Evolutionary conservation across 176 grass and related monocot species (phyloP).

Genomic region (Raddia distichophylla): DNA sequence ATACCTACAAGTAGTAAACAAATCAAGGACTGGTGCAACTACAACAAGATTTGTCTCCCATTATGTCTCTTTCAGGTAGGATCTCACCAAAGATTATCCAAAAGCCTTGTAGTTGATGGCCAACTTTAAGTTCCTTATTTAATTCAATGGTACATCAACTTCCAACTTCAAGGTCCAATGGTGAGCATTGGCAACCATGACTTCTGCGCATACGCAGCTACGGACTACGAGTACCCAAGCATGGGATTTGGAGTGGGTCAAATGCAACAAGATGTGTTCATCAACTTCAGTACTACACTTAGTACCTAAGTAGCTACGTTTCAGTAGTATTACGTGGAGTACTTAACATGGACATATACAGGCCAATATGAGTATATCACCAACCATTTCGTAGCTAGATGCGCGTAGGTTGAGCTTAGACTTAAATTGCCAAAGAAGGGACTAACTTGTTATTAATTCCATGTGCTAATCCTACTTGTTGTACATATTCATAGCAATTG

Average conservation of each 20-base stretch:
- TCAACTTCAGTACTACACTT: constrained; percentile 3
- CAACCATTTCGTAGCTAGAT: neutral
- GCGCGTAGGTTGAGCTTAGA: neutral
- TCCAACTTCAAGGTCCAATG: constrained; percentile 16
- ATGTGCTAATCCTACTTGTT: neutral
- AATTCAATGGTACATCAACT: neutral
- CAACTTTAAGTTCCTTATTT: constrained; percentile 20
- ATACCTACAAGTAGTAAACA: neutral
- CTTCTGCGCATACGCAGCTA: constrained; percentile 2
- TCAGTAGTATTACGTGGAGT: neutral
- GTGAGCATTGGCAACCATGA: neutral
- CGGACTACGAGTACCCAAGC: neutral
- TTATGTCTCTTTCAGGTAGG: constrained; percentile 20
- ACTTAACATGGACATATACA: neutral
- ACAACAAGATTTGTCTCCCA: neutral
- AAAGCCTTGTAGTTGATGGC: constrained; percentile 21
- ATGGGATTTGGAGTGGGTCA: neutral
- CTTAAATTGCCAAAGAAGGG: no score
- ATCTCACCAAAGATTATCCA: neutral
- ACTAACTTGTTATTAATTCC: neutral
- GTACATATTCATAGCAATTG: neutral
- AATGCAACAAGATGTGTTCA: neutral
- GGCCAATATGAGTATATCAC: neutral
- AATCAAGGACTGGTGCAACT: constrained; percentile 18
- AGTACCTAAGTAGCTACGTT: neutral